phyloP scores from a whole-genome alignment of 441 rosid species.

The Geranium incanum region DNA sequence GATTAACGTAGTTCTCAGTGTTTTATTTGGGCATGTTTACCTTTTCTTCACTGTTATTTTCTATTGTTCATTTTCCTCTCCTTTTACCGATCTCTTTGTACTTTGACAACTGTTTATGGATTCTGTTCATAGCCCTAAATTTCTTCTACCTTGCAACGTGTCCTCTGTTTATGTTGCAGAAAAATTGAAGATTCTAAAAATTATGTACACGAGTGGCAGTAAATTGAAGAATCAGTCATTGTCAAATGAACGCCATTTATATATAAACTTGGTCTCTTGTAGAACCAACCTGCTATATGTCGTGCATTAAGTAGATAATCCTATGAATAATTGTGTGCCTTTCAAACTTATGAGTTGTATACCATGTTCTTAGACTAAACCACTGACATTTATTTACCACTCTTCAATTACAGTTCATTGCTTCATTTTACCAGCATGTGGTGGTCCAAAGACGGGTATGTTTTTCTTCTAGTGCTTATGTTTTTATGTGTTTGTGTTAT shows the following conservation, averaged over 20 bases:
- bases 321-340: background rate
- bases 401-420: conserved; percentile 63
- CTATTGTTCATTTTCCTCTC: background rate
- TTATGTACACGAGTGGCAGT: too few species aligned
- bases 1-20: background rate
- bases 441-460: conserved; percentile 91
- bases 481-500: background rate
- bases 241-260: too few species aligned
- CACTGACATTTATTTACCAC: conserved; percentile 13
- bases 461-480: conserved; percentile 18
- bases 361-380: conserved; percentile 1
- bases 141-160: background rate
- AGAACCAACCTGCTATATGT: too few species aligned
- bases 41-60: background rate
- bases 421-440: conserved; percentile 83
- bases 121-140: background rate
- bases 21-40: background rate
- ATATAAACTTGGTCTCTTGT: too few species aligned
- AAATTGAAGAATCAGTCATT: too few species aligned
- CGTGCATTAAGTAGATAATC: too few species aligned
- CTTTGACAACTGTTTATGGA: background rate
- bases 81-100: background rate
- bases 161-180: background rate
- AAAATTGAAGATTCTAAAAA: too few species aligned
- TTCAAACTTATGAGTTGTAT: background rate